phyloP scores from a whole-genome alignment of 177 flowering plant species.

The Tripterygium wilfordii region DNA sequence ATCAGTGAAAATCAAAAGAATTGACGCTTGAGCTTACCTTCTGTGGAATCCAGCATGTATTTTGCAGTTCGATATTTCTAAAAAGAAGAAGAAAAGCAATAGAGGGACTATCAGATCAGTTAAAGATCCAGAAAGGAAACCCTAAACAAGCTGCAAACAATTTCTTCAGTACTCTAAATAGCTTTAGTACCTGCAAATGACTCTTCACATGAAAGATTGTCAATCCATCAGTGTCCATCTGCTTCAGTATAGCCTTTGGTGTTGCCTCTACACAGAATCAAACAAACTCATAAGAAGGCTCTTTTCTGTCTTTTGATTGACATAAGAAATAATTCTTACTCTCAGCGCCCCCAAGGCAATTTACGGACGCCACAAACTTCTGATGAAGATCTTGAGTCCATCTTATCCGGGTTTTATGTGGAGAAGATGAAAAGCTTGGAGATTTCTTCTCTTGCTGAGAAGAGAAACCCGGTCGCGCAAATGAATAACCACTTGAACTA shows the following conservation, averaged over 20 bases:
- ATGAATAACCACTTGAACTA: slow-evolving; percentile 14
- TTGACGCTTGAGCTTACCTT: slow-evolving; percentile 20
- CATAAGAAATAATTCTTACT: background rate
- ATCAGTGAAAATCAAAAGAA: background rate
- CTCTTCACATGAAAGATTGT: slow-evolving; percentile 15
- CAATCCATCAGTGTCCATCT: slow-evolving; percentile 13
- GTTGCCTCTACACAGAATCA: slow-evolving; percentile 10
- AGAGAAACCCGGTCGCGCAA: slow-evolving; percentile 19
- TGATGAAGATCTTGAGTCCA: slow-evolving; percentile 20
- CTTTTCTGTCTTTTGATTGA: background rate
- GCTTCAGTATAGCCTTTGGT: slow-evolving; percentile 17
- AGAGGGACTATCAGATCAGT: background rate
- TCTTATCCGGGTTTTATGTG: slow-evolving; percentile 12
- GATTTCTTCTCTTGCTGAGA: slow-evolving; percentile 28
- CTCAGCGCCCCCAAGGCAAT: slow-evolving; percentile 15
- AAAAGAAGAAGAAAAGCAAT: background rate
- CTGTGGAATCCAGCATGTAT: slow-evolving; percentile 4
- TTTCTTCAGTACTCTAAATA: background rate
- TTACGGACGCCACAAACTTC: slow-evolving; percentile 10
- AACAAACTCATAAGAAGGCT: background rate
- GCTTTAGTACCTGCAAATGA: slow-evolving; percentile 14
- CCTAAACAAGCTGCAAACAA: background rate
- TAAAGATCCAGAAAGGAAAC: background rate
- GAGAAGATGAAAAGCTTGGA: slow-evolving; percentile 15
- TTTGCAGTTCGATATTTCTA: slow-evolving; percentile 16